phyloP scores from a whole-genome alignment of 768 basidiomycete species.

The Pholiota molesta region DNA sequence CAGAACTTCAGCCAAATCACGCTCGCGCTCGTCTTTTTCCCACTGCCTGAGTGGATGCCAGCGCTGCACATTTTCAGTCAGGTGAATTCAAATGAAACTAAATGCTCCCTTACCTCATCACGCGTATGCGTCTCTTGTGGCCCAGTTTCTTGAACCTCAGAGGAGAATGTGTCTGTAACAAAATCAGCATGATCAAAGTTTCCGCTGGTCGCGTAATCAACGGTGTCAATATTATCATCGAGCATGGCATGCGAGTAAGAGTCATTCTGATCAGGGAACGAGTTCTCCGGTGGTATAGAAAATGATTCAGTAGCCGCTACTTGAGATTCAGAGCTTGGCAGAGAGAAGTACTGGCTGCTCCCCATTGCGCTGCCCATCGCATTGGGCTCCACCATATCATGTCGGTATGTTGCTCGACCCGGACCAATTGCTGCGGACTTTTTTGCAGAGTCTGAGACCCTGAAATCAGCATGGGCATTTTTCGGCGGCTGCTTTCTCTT shows the following conservation, averaged over 20 bases:
- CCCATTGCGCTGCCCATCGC: no score
- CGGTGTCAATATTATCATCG: background rate
- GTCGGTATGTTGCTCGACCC: no score
- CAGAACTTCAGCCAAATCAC: conserved; percentile 11
- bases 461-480: no score
- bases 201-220: background rate
- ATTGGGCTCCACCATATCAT: no score
- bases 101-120: background rate
- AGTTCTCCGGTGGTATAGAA: no score
- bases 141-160: background rate
- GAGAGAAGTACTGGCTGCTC: no score
- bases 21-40: background rate
- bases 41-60: conserved; percentile 2
- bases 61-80: background rate
- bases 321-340: background rate
- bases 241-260: background rate
- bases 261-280: background rate
- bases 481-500: no score
- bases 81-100: no score
- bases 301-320: no score
- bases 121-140: background rate
- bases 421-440: no score
- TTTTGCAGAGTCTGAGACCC: no score
- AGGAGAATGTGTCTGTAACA: background rate
- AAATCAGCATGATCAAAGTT: background rate